These are phyloP conservation scores for Biscogniauxia mediterranea DNA, from an alignment of 2,329 filamentous ascomycete genomes.

Conservation along the genomic window DNA sequence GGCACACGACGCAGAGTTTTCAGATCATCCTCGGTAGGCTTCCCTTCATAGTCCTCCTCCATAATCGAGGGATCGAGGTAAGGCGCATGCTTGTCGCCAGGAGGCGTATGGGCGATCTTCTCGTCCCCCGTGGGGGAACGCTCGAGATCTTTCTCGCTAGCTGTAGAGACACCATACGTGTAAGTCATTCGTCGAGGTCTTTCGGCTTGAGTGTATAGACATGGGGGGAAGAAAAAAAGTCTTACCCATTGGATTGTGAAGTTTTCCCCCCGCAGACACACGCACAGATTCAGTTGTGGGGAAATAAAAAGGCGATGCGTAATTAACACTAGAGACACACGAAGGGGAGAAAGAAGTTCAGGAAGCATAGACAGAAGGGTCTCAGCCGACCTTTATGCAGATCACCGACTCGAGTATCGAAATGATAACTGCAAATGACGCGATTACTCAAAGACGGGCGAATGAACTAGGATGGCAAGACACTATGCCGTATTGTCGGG, in stretches of 20 bases:
- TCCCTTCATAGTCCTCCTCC: constrained; percentile 32
- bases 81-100: constrained; percentile 23
- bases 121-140: constrained; percentile 19
- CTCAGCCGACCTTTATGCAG: constrained; percentile 16
- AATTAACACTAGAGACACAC: constrained; percentile 10
- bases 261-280: too few species aligned
- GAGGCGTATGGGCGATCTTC: constrained; percentile 23
- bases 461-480: constrained; percentile 9
- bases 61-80: constrained; percentile 26
- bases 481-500: constrained; percentile 18
- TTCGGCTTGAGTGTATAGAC: too few species aligned
- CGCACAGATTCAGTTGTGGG: too few species aligned
- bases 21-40: constrained; percentile 47
- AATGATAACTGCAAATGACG: too few species aligned
- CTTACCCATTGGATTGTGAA: constrained; percentile 8
- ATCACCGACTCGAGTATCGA: constrained; percentile 5
- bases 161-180: constrained; percentile 1
- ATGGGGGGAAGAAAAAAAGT: too few species aligned
- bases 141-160: constrained; percentile 19
- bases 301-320: neutral
- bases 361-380: constrained; percentile 2
- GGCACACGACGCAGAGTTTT: constrained; percentile 40
- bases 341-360: constrained; percentile 4
- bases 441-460: neutral
- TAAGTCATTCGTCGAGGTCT: too few species aligned